Conservation (phyloP, 345 rosid genomes). For the Euphorbia peplus region DNA sequence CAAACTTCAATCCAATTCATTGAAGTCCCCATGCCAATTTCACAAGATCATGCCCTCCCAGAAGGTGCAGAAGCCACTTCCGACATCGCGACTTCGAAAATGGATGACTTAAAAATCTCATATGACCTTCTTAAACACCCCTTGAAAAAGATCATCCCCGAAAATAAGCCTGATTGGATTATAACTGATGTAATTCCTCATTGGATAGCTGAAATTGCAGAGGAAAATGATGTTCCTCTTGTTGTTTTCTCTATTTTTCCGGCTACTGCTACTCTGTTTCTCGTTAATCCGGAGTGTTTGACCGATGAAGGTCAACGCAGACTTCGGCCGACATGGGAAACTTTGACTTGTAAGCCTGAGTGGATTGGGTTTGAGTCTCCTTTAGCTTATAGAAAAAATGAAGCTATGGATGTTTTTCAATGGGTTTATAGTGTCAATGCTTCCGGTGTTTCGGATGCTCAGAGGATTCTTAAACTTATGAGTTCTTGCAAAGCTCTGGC, state of each 20-base stretch:
- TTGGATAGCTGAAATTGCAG: constrained; percentile 27
- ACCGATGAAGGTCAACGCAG: constrained; percentile 7
- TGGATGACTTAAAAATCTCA: constrained; percentile 24
- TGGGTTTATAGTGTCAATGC: constrained; percentile 14
- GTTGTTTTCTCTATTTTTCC: constrained; percentile 16
- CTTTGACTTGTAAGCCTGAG: constrained; percentile 10
- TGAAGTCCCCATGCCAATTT: constrained; percentile 23
- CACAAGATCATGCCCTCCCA: constrained; percentile 11
- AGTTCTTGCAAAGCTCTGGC: too few species aligned
- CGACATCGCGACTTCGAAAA: constrained; percentile 27
- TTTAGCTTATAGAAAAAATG: constrained; percentile 7
- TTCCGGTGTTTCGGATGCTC: constrained; percentile 9
- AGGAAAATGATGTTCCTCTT: constrained; percentile 19
- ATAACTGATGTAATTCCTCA: constrained; percentile 19
- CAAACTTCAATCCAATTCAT: constrained; percentile 4
- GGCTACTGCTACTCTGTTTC: not conserved
- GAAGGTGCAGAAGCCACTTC: constrained; percentile 33
- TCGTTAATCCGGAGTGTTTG: constrained; percentile 7
- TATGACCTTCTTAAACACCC: constrained; percentile 33
- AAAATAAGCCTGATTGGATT: constrained; percentile 25
- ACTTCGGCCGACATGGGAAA: constrained; percentile 3
- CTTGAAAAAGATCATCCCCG: constrained; percentile 11
- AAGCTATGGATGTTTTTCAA: not conserved
- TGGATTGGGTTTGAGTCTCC: constrained; percentile 26
- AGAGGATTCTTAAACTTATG: too few species aligned